Conservation (phyloP, 1,284 basidiomycete genomes). For the Ceratobasidium theobromae region DNA sequence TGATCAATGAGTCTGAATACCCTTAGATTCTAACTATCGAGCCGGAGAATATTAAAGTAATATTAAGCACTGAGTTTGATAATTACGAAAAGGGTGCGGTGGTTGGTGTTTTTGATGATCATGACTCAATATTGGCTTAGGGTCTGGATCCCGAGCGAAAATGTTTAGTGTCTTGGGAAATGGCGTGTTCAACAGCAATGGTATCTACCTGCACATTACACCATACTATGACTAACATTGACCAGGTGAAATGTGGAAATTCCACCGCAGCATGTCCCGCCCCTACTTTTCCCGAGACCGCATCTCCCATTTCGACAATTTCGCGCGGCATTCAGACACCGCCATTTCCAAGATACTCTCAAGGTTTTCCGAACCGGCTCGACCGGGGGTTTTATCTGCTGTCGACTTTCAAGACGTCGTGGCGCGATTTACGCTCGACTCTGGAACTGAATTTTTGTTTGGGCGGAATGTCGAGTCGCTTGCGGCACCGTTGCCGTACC, state of each 20-base stretch:
- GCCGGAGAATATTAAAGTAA: slow-evolving; percentile 18
- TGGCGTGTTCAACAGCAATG: slow-evolving; percentile 37
- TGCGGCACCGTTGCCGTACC: slow-evolving; percentile 29
- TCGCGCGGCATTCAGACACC: slow-evolving; percentile 38
- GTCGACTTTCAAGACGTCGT: slow-evolving; percentile 31
- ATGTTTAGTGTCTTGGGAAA: slow-evolving; percentile 29
- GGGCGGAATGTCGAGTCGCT: slow-evolving; percentile 31
- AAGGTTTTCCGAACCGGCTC: slow-evolving; percentile 8
- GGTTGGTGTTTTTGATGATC: background rate
- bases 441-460: slow-evolving; percentile 36
- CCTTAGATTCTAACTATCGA: background rate
- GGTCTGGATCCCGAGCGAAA: background rate
- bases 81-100: slow-evolving; percentile 17
- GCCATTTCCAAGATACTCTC: slow-evolving; percentile 35
- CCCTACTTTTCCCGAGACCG: slow-evolving; percentile 43
- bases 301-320: slow-evolving; percentile 41
- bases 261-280: slow-evolving; percentile 40
- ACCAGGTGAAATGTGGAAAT: slow-evolving; percentile 36
- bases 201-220: background rate
- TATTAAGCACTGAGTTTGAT: slow-evolving; percentile 15
- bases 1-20: background rate
- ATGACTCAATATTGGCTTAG: background rate
- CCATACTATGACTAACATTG: background rate
- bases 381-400: background rate
- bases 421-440: slow-evolving; percentile 34